Evolutionary conservation across 495 filamentous ascomycete species (phyloP), one percentile per base, ranked within the genome.

Genomic region (Tetracladium marchalianum): DNA sequence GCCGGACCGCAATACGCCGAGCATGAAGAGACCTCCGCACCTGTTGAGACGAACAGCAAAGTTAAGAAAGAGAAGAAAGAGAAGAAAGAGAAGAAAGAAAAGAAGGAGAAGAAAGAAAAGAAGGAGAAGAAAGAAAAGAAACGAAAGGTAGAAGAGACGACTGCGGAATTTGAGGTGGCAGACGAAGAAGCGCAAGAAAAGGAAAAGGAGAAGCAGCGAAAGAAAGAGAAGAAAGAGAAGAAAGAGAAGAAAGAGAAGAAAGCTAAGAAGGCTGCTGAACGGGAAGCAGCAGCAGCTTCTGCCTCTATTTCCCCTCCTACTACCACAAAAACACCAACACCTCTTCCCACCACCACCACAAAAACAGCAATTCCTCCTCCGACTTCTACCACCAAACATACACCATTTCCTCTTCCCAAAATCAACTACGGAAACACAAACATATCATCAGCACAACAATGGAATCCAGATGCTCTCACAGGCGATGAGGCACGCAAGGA

Each of bases 381-480:
- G 3, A 27, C 24, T 11, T 10, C 18, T 22, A 11, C 45, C 11
- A 27, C 33, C 13, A 13, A 2, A 8, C 2, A 38, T 8, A 13
- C 49, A 27, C 22, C 22, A 27, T 3, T 7, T 3, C 22, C 31
- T 13, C 43, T 18, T 38, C 35, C 22, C 22, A 27, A 1, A 17
- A 46, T 5, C n/a, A n/a, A n/a, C n/a, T n/a, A n/a, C n/a, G n/a
- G n/a, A n/a, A n/a, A n/a, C n/a, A n/a, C n/a, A n/a, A n/a, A n/a
- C n/a, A 6, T n/a, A n/a, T n/a, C n/a, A n/a, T 18, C 56, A 31
- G 43, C 53, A 8, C 69, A 66, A 49, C 62, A 69, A 47, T 79
- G 75, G 74, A 74, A 76, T 35, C 69, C 72, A 12, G 53, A 68
- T 27, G 69, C 59, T 12, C 65, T 81, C 39, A 62, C 60, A 8